These are phyloP conservation scores for Leucosporidium creatinivorum DNA, from an alignment of 768 basidiomycete genomes.

Conservation along the genomic window DNA sequence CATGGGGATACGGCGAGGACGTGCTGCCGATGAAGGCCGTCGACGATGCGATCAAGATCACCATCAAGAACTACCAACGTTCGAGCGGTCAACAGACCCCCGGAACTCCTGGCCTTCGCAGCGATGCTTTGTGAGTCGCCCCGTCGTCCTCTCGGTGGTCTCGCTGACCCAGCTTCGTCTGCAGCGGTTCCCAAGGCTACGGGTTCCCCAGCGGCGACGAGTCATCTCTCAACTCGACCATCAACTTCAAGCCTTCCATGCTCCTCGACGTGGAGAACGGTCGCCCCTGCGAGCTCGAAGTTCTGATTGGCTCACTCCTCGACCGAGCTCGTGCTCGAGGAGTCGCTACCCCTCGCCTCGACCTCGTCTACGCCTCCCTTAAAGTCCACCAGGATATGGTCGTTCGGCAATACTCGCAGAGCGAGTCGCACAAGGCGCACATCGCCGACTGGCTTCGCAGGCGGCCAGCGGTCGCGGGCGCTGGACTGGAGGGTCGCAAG, in stretches of 20 bases:
- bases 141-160: too few relatives aligned
- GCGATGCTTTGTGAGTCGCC: not conserved
- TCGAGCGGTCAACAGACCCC: conserved; percentile 4
- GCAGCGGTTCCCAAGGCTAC: not conserved
- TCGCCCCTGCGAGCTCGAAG: conserved; percentile 29
- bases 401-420: conserved; percentile 1
- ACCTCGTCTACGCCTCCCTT: conserved; percentile 20
- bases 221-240: not conserved
- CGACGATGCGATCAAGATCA: conserved; percentile 24
- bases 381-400: conserved; percentile 17
- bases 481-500: conserved; percentile 10
- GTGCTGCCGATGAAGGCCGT: conserved; percentile 19
- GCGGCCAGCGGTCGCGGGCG: conserved; percentile 19
- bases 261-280: conserved; percentile 31
- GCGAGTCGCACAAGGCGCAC: conserved; percentile 18
- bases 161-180: not conserved
- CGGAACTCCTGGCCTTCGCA: conserved; percentile 11
- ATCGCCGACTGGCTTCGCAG: conserved; percentile 17
- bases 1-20: conserved; percentile 19
- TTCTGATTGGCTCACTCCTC: conserved; percentile 27
- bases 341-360: conserved; percentile 27
- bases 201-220: conserved; percentile 9
- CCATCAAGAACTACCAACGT: conserved; percentile 23
- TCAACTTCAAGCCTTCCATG: conserved; percentile 32
- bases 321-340: conserved; percentile 26